Base-by-base conservation (phyloP, 495 filamentous ascomycete genomes). In the Neurospora sp. region DNA sequence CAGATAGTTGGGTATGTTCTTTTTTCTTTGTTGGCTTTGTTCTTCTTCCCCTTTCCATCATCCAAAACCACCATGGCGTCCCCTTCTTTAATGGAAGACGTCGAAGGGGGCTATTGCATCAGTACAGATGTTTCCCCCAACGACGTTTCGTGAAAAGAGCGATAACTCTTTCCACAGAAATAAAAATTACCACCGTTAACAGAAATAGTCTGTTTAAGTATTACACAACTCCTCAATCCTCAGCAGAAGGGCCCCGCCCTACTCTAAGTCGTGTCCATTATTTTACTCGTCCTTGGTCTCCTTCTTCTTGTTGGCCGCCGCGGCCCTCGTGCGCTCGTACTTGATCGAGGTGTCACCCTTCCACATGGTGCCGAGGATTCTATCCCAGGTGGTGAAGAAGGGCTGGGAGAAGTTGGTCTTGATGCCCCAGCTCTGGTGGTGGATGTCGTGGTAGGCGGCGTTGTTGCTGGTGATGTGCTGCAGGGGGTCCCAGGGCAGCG, bases 341-440 rank as follows among this genome's bases (percentile, higher is more conserved):
- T 83, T 82, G 35, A 78, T 44, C 45, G 76, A 70, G n/a, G 78
- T 78, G 41, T 85, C 90, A 18, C 92, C 92, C 45, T 84, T 86
- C 90, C 90, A 96, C 78, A 86, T 87, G 39, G 93, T 96, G 39
- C 90, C 90, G 12, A 94, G 83, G 65, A 87, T 69, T 35, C 86
- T 84, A 78, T 96, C 93, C 93, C 93, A 96, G 81, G 94, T 91
- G 68, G 91, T 95, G 82, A 94, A 93, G 83, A 93, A 94, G 1
- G 93, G 93, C 79, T 96, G 93, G 1, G 90, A 91, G 73, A 86
- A 89, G 81, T 87, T 84, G 73, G 89, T 87, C 87, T 96, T 98
- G 85, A 99, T 97, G 68, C 96, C 96, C 96, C 95, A 99, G 83
- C 93, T 97, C 83, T 99, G 96, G 82, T 99, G 96, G 81, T 99